A percentile compares a stretch with the other conserved stretches of the same genome.
These are phyloP conservation scores for Lichtheimia corymbifera DNA, from an alignment of 371 early-diverging fungal species.

Conservation along the genomic window DNA sequence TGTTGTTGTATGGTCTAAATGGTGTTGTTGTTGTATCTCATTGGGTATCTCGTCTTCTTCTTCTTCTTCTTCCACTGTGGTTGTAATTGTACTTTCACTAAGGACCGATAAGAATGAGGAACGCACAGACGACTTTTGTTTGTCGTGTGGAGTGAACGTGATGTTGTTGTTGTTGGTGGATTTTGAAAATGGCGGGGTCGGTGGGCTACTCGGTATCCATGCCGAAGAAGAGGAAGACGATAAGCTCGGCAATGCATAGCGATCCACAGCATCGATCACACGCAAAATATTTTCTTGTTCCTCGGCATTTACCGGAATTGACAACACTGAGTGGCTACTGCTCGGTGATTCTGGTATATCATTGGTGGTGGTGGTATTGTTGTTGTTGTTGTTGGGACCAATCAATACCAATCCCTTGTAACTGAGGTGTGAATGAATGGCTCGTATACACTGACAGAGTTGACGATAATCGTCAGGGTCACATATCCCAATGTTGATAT, in stretches of 20 bases:
- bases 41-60: background rate
- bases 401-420: conserved; percentile 18
- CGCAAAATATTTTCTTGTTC: conserved; percentile 17
- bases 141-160: background rate
- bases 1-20: background rate
- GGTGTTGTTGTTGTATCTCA: no score
- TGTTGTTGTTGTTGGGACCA: conserved; percentile 1
- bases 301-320: conserved; percentile 1
- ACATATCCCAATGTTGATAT: conserved; percentile 24
- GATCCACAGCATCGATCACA: conserved; percentile 33
- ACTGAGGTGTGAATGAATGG: conserved; percentile 25
- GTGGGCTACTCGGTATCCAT: conserved; percentile 8
- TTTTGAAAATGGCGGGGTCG: conserved; percentile 19
- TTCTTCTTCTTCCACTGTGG: conserved; percentile 4
- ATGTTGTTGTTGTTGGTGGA: background rate
- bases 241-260: conserved; percentile 21
- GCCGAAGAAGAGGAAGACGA: conserved; percentile 11
- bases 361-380: background rate
- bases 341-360: conserved; percentile 2
- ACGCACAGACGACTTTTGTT: conserved; percentile 13
- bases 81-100: conserved; percentile 11
- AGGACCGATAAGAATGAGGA: conserved; percentile 13
- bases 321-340: conserved; percentile 1
- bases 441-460: conserved; percentile 22
- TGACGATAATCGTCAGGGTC: conserved; percentile 28